Evolutionary conservation across 345 rosid genomes (phyloP).

Genomic region (Arabis alpina): DNA sequence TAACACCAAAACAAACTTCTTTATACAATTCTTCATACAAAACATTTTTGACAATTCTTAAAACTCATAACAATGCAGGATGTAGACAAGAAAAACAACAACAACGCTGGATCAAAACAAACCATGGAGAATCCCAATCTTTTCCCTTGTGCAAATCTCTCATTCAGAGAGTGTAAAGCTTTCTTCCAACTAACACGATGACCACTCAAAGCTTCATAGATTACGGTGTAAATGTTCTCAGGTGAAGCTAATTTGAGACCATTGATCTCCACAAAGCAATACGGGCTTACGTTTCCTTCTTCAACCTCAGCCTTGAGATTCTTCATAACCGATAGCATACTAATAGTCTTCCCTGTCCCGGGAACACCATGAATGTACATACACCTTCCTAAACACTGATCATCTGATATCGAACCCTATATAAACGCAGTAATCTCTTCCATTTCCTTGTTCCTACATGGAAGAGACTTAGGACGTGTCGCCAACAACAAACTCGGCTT

Average conservation of each 20-base stretch:
- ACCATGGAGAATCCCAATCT: neutral
- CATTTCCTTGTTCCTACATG: constrained; percentile 94
- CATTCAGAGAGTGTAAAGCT: constrained; percentile 80
- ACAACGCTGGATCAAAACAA: too few species aligned
- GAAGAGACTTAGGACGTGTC: constrained; percentile 79
- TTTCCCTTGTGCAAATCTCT: constrained; percentile 76
- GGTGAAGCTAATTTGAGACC: constrained; percentile 95
- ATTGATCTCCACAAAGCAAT: constrained; percentile 91
- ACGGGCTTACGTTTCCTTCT: constrained; percentile 67
- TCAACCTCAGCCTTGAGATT: constrained; percentile 86
- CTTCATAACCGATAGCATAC: constrained; percentile 83
- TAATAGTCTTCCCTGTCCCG: constrained; percentile 97
- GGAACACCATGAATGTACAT: constrained; percentile 98
- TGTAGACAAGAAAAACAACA: too few species aligned
- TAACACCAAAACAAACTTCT: too few species aligned
- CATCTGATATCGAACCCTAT: constrained; percentile 84
- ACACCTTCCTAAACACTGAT: constrained; percentile 90
- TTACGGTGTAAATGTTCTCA: constrained; percentile 85
- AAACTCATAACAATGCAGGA: too few species aligned
- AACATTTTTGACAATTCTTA: too few species aligned
- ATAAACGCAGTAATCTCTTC: constrained; percentile 81
- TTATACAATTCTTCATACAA: too few species aligned
- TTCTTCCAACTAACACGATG: constrained; percentile 91
- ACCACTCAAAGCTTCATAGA: constrained; percentile 91
- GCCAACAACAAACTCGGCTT: constrained; percentile 83